Evolutionary conservation across 352 stramenopile species (phyloP).

Genomic region (Pythium pyrilobum): DNA sequence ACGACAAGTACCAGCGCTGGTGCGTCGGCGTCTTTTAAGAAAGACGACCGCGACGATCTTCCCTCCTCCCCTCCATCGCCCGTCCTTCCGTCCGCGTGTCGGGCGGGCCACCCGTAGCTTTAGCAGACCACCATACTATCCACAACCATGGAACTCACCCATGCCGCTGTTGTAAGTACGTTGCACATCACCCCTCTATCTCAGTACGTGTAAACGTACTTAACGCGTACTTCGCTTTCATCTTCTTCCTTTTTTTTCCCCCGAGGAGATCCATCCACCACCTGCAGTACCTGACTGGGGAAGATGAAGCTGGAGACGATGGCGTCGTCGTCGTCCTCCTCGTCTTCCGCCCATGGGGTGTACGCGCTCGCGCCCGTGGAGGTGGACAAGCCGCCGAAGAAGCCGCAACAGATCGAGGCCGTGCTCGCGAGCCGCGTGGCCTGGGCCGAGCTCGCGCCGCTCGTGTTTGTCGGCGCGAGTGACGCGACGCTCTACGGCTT

Average conservation of each 20-base stretch:
- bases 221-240: no score
- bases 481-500: conserved; percentile 61
- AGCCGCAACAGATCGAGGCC: conserved; percentile 41
- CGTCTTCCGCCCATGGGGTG: no score
- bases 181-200: no score
- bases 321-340: conserved; percentile 20
- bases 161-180: no score
- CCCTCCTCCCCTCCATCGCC: no score
- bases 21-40: conserved; percentile 89
- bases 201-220: no score
- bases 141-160: no score
- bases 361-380: conserved; percentile 43
- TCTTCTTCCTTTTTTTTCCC: no score
- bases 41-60: no score
- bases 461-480: conserved; percentile 51
- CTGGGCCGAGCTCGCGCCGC: conserved; percentile 33
- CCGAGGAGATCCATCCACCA: conserved; percentile 3
- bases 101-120: no score
- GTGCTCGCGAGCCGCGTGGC: conserved; percentile 36
- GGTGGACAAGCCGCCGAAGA: conserved; percentile 51
- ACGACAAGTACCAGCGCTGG: conserved; percentile 95
- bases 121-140: no score
- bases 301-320: background rate
- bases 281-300: background rate
- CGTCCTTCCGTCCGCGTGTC: no score